Base-by-base conservation (phyloP, 2,329 filamentous ascomycete species). In the Endothia cerciana region DNA sequence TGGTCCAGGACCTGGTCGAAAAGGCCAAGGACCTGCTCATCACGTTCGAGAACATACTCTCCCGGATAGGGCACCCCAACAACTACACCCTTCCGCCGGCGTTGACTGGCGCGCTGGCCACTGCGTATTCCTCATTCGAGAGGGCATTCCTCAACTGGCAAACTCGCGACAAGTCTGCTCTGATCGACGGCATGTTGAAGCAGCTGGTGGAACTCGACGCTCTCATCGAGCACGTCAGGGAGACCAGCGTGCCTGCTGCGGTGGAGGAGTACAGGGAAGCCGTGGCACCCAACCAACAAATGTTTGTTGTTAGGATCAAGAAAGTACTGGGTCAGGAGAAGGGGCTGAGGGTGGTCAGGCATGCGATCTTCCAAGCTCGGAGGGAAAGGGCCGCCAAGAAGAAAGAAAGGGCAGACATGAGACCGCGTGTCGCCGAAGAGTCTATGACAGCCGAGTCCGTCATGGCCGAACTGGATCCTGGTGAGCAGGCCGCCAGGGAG, bases 141-240 rank as follows among this genome's bases (percentile, higher is more conserved):
- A 90, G 91, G 62, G 91, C 91, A 1, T 94, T 95, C 73, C 91
- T 92, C 67, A 88, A 91, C 3, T 95, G 92, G 92, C 93, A 94
- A 77, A 89, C 91, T 1, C 86, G 91, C 62, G 92, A 94, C 74
- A 92, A 91, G 0, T 89, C 89, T 63, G 89, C 91, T 0, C 81
- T 95, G 4, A 87, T 94, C 62, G 90, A 94, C 72, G 89, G 92
- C 64, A 94, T 95, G 91, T 83, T 94, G n/a, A 85, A 92, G 72
- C 91, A 93, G 70, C 94, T 94, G 75, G 91, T 94, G 22, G 91
- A 93, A 74, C 84, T 95, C 2, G 92, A 95, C 73, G 89, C 89
- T 43, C 94, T 94, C 58, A 91, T 91, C 83, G 90, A 93, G 74
- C 91, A 90, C 2, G 91, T 95, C 74, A 93, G 93, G 75, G 89